These are phyloP conservation scores for Fusarium acutatum DNA, from an alignment of 2,329 filamentous ascomycete genomes.

Conservation along the genomic window DNA sequence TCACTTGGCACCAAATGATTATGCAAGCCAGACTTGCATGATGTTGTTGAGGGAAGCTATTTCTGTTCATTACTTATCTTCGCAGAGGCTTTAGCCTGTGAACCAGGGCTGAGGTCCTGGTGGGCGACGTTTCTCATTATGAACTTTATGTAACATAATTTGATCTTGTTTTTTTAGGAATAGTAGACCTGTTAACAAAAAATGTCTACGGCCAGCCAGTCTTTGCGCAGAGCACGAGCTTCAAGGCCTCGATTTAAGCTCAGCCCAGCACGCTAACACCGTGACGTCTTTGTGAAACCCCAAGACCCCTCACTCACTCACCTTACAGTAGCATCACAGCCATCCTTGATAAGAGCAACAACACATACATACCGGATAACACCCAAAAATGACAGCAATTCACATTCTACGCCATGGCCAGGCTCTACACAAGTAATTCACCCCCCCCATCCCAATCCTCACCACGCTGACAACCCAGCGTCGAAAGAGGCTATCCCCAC, in stretches of 20 bases:
- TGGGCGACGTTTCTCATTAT: no score
- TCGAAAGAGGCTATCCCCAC: conserved; percentile 29
- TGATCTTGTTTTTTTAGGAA: neutral
- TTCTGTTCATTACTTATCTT: neutral
- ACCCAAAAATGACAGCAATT: conserved; percentile 4
- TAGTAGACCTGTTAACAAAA: no score
- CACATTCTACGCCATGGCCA: conserved; percentile 29
- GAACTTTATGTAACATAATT: accelerated
- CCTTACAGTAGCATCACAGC: neutral
- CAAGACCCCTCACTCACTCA: neutral
- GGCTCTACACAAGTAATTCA: conserved; percentile 12
- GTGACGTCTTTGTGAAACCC: neutral
- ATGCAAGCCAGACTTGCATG: neutral
- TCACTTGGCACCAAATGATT: neutral
- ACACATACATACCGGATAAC: neutral
- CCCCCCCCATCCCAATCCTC: accelerated
- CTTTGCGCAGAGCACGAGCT: no score
- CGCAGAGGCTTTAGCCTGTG: neutral
- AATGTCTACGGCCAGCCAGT: no score
- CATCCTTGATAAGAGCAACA: neutral
- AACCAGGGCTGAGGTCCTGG: accelerated
- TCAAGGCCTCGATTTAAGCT: neutral
- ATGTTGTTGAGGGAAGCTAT: neutral
- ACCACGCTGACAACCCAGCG: conserved; percentile 4
- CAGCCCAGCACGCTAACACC: neutral